A percentile compares a stretch with the other conserved stretches of the same genome.
Conservation (phyloP, 805 yeast genomes). For the Suhomyces canberraensis region DNA sequence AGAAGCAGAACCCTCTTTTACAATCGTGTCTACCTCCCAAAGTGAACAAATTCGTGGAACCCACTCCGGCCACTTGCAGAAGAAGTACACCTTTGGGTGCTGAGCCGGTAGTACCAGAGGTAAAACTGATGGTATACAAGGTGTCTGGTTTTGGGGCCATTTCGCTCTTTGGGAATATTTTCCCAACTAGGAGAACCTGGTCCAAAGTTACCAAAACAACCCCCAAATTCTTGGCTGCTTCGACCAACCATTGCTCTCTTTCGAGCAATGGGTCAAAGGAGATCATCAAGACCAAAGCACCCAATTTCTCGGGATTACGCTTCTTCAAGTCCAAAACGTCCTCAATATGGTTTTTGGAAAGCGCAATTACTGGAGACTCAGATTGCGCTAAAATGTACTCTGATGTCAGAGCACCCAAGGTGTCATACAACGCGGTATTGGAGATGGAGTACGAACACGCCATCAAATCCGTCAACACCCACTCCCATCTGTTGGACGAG, state of each 20-base stretch:
- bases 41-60: constrained; percentile 14
- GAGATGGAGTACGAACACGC: constrained; percentile 32
- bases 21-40: constrained; percentile 6
- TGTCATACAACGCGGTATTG: constrained; percentile 40
- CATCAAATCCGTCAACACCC: constrained; percentile 37
- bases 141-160: constrained; percentile 16
- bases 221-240: constrained; percentile 12
- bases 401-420: constrained; percentile 35
- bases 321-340: constrained; percentile 46
- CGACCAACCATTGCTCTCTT: constrained; percentile 57
- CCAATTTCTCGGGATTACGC: constrained; percentile 27
- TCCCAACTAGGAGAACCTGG: constrained; percentile 21
- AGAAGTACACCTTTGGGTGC: constrained; percentile 25
- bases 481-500: constrained; percentile 34
- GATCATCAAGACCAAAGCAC: constrained; percentile 48
- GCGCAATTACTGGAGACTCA: constrained; percentile 45
- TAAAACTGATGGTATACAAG: constrained; percentile 23
- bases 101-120: constrained; percentile 28
- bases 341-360: constrained; percentile 50
- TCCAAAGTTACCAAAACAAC: constrained; percentile 19
- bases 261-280: constrained; percentile 49
- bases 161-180: constrained; percentile 17
- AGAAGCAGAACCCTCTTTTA: constrained; percentile 18
- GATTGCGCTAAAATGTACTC: constrained; percentile 32
- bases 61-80: constrained; percentile 17